These are phyloP conservation scores for Ormosia emarginata DNA, from an alignment of 306 rosid species.

Conservation along the genomic window DNA sequence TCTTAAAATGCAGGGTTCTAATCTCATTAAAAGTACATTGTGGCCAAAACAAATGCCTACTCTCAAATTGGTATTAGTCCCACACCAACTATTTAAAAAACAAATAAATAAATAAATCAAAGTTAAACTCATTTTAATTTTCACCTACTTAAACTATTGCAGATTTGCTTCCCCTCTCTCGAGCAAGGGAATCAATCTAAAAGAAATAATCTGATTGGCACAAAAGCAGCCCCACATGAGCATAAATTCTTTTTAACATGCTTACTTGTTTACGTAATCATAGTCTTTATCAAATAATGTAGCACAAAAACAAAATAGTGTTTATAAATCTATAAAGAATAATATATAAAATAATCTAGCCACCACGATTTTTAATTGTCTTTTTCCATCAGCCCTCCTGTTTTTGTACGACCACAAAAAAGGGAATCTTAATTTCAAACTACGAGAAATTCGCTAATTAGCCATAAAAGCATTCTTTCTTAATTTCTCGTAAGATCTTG, in stretches of 20 bases:
- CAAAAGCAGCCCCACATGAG: conserved; percentile 27
- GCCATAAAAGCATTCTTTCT: too few relatives aligned
- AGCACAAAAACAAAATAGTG: not conserved
- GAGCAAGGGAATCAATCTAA: conserved; percentile 25
- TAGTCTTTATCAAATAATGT: conserved; percentile 5
- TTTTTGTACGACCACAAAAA: conserved; percentile 21
- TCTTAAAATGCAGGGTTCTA: too few relatives aligned
- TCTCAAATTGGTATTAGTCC: too few relatives aligned
- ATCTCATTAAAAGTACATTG: too few relatives aligned
- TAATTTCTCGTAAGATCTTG: too few relatives aligned
- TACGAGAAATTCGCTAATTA: too few relatives aligned
- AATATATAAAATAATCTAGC: not conserved
- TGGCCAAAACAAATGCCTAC: too few relatives aligned
- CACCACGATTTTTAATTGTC: not conserved
- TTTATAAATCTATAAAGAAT: not conserved
- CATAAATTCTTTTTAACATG: conserved; percentile 11
- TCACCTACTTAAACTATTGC: not conserved
- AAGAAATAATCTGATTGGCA: conserved; percentile 28
- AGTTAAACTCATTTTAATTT: not conserved
- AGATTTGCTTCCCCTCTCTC: not conserved
- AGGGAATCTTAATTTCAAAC: conserved; percentile 18
- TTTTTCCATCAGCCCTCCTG: conserved; percentile 14
- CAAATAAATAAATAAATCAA: not conserved
- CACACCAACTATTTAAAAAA: too few relatives aligned
- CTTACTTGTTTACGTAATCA: conserved; percentile 22